phyloP scores from a whole-genome alignment of 805 yeast genomes.

The Ogataea minuta region DNA sequence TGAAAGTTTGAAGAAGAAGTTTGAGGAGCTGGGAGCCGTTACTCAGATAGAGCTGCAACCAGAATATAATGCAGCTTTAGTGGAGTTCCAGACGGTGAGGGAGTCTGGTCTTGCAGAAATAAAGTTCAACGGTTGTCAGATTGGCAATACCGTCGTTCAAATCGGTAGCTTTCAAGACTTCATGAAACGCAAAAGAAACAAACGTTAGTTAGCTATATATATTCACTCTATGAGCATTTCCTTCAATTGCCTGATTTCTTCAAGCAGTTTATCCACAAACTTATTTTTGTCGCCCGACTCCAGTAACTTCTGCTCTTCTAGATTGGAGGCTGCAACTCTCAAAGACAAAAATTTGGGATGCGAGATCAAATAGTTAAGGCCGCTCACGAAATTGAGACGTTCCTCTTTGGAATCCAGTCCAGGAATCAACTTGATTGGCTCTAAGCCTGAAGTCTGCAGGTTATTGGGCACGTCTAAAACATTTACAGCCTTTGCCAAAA shows the following conservation, averaged over 20 bases:
- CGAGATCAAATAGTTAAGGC: conserved; percentile 69
- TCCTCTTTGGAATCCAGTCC: conserved; percentile 63
- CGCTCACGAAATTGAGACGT: conserved; percentile 55
- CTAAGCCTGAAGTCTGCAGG: conserved; percentile 26
- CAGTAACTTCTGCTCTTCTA: conserved; percentile 60
- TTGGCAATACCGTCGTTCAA: conserved; percentile 33
- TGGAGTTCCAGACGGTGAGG: conserved; percentile 41
- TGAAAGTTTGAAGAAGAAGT: conserved; percentile 33
- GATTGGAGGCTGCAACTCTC: conserved; percentile 58
- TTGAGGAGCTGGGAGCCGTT: conserved; percentile 39
- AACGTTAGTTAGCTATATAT: conserved; percentile 1
- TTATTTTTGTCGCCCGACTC: conserved; percentile 44
- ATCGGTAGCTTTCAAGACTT: conserved; percentile 37
- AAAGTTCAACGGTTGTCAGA: conserved; percentile 37
- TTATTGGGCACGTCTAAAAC: conserved; percentile 52
- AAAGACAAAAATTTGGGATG: conserved; percentile 84
- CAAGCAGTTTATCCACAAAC: conserved; percentile 46
- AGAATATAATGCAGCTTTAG: conserved; percentile 46
- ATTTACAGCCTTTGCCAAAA: conserved; percentile 58
- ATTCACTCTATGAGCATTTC: conserved; percentile 35
- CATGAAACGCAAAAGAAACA: conserved; percentile 8
- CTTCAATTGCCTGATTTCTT: conserved; percentile 53
- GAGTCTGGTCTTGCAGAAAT: conserved; percentile 54
- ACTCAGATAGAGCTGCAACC: conserved; percentile 45
- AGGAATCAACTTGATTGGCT: conserved; percentile 38